Evolutionary conservation across 331 rosid genomes (phyloP).

Genomic region (Rhamnella rubrinervis): DNA sequence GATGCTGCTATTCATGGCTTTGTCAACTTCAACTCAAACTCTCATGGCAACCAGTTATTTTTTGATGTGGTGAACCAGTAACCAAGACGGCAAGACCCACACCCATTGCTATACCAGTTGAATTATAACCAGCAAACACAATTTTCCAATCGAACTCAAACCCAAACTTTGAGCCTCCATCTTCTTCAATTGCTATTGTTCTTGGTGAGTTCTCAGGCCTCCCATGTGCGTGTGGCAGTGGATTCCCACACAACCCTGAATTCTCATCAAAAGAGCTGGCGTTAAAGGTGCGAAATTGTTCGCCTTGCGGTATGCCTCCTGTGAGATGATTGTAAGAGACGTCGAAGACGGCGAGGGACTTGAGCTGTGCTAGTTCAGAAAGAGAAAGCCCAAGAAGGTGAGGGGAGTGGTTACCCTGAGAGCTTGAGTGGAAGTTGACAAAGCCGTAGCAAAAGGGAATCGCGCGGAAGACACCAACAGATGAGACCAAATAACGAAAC

Average conservation of each 20-base stretch:
- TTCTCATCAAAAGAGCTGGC: background rate
- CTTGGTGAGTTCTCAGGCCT: background rate
- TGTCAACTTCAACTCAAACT: too few species aligned
- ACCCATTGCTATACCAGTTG: background rate
- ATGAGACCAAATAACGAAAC: too few species aligned
- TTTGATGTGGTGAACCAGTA: background rate
- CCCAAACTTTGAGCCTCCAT: background rate
- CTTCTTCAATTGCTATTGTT: background rate
- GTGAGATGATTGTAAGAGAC: background rate
- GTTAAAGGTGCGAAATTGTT: background rate
- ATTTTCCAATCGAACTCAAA: background rate
- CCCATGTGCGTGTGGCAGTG: background rate
- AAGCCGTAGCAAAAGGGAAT: too few species aligned
- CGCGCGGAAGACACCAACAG: too few species aligned
- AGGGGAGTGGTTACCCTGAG: too few species aligned
- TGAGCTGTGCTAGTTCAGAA: background rate
- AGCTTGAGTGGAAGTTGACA: too few species aligned
- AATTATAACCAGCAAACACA: background rate
- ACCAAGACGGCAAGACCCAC: background rate
- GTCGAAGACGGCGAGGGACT: background rate
- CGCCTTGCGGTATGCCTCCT: background rate
- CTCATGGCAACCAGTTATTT: too few species aligned
- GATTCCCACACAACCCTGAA: background rate
- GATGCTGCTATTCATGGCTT: too few species aligned
- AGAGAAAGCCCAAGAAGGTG: too few species aligned